Percentiles rank a stretch among this genome's conserved stretches.
Evolutionary conservation across 768 basidiomycete genomes (phyloP).

Genomic region (Lenzites betulinus): DNA sequence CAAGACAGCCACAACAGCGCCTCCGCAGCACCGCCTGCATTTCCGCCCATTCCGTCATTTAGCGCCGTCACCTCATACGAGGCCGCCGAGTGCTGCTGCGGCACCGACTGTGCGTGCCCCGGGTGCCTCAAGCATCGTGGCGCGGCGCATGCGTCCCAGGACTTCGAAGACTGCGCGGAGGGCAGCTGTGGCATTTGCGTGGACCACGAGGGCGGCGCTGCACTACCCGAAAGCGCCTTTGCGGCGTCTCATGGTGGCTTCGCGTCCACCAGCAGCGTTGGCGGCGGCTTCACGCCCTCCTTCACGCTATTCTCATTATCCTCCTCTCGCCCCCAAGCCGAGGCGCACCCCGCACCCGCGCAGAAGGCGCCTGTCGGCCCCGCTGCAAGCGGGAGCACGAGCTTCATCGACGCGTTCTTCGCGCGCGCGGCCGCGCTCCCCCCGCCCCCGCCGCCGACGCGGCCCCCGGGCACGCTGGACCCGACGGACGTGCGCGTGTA

Average conservation of each 20-base stretch:
- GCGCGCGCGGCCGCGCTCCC: constrained; percentile 71
- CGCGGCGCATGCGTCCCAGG: constrained; percentile 41
- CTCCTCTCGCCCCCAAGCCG: background rate
- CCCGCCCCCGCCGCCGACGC: constrained; percentile 51
- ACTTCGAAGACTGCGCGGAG: constrained; percentile 43
- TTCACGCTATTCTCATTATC: background rate
- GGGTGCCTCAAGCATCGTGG: constrained; percentile 76
- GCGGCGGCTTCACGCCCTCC: background rate
- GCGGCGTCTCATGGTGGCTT: constrained; percentile 12
- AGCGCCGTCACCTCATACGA: constrained; percentile 62
- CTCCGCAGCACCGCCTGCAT: constrained; percentile 40
- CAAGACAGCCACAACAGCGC: too few relatives aligned
- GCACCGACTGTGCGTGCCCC: constrained; percentile 67
- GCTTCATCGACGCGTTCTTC: constrained; percentile 63
- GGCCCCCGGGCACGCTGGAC: constrained; percentile 44
- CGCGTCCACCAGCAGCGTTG: background rate
- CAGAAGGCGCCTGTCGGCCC: background rate
- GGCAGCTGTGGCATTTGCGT: constrained; percentile 62
- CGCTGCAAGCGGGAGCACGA: constrained; percentile 21
- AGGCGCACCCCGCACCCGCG: too few relatives aligned
- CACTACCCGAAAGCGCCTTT: constrained; percentile 31
- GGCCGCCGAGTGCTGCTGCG: constrained; percentile 74
- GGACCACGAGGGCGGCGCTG: constrained; percentile 50
- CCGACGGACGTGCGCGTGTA: constrained; percentile 53
- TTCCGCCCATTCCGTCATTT: constrained; percentile 61